phyloP scores from a whole-genome alignment of 257 asterid species.

The Henckelia pumila region DNA sequence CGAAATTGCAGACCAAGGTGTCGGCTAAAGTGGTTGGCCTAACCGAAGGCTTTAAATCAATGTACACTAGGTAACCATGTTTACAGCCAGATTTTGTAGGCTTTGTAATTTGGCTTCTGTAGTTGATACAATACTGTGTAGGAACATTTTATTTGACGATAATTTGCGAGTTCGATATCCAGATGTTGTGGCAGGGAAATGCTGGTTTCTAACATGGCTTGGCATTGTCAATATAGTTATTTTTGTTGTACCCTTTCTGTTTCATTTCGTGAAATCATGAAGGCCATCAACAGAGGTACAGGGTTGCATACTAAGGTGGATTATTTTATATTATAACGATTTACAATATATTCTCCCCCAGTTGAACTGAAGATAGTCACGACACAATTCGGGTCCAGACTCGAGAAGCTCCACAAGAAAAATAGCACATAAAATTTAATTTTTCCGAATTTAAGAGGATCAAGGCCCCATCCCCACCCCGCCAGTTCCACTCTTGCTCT shows the following conservation, averaged over 20 bases:
- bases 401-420: too few relatives aligned
- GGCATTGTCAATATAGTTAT: background rate
- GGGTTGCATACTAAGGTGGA: too few relatives aligned
- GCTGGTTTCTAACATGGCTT: background rate
- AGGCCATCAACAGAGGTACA: too few relatives aligned
- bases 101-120: slow-evolving; percentile 14
- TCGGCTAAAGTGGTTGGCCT: slow-evolving; percentile 79
- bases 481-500: too few relatives aligned
- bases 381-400: too few relatives aligned
- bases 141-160: background rate
- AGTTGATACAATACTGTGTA: slow-evolving; percentile 10
- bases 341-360: too few relatives aligned
- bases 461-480: too few relatives aligned
- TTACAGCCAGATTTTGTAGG: slow-evolving; percentile 20
- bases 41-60: slow-evolving; percentile 89
- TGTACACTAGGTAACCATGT: slow-evolving; percentile 36
- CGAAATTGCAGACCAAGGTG: slow-evolving; percentile 64
- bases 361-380: too few relatives aligned
- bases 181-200: background rate
- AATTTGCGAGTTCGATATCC: background rate
- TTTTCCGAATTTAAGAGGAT: too few relatives aligned
- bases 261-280: too few relatives aligned
- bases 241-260: background rate
- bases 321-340: too few relatives aligned
- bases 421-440: too few relatives aligned